Conservation (phyloP, 257 asterid species). For the Fraxinus quadrangulata region DNA sequence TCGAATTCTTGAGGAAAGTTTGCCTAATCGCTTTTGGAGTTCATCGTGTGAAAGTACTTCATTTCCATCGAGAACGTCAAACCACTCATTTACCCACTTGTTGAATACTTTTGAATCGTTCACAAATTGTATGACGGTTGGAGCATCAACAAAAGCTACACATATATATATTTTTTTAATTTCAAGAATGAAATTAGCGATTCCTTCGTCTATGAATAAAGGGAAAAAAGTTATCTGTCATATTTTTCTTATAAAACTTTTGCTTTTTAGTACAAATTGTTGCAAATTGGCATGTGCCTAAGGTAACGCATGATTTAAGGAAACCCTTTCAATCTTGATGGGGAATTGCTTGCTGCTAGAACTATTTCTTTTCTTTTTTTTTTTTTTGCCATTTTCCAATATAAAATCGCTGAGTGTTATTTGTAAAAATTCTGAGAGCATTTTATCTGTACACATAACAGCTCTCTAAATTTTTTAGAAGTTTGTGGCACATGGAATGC, state of each 20-base stretch:
- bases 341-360: no score
- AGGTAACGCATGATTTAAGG: background rate
- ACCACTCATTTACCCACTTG: conserved; percentile 47
- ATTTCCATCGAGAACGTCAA: conserved; percentile 49
- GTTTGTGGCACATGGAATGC: background rate
- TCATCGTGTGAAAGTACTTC: conserved; percentile 59
- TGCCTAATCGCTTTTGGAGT: conserved; percentile 47
- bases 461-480: no score
- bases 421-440: no score
- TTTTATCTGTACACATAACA: no score
- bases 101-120: conserved; percentile 46
- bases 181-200: background rate
- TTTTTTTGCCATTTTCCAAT: no score
- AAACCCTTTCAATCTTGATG: background rate
- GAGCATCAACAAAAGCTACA: conserved; percentile 51
- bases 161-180: conserved; percentile 38
- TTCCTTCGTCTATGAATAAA: background rate
- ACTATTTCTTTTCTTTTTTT: no score
- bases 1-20: conserved; percentile 49
- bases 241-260: background rate
- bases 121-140: conserved; percentile 46
- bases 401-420: no score
- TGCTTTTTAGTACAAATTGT: background rate
- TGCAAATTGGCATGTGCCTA: background rate
- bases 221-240: no score